Conservation (phyloP, 345 rosid genomes). For the Passiflora organensis region DNA sequence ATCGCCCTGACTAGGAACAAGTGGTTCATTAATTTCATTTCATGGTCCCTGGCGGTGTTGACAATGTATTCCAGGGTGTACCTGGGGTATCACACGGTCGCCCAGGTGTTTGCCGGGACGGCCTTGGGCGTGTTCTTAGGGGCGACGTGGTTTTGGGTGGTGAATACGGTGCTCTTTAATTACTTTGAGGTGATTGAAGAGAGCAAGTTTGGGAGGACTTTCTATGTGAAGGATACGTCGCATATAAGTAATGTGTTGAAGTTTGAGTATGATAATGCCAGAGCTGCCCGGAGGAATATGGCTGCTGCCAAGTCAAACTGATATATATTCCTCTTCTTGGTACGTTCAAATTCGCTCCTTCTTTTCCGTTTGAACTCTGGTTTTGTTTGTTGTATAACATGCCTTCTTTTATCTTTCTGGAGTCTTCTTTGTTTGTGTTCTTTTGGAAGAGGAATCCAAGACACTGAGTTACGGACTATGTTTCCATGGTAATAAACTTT, state of each 20-base stretch:
- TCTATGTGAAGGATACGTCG: constrained; percentile 88
- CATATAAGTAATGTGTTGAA: constrained; percentile 77
- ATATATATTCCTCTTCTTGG: constrained; percentile 11
- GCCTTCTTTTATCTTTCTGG: too few relatives aligned
- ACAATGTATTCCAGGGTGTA: constrained; percentile 94
- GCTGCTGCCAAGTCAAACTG: constrained; percentile 42
- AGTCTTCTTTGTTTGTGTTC: background rate
- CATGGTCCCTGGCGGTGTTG: constrained; percentile 64
- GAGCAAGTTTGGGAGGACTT: constrained; percentile 62
- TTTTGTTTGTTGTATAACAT: too few relatives aligned
- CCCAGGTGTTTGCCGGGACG: constrained; percentile 88
- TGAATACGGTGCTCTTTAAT: constrained; percentile 41
- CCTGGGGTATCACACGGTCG: constrained; percentile 79
- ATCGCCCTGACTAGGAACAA: constrained; percentile 52
- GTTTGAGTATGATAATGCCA: constrained; percentile 92
- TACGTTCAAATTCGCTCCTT: background rate
- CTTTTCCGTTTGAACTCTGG: background rate
- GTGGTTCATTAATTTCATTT: constrained; percentile 35
- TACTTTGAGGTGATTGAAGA: constrained; percentile 76
- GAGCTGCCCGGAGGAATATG: constrained; percentile 58
- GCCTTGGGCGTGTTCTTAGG: constrained; percentile 58
- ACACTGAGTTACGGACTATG: too few relatives aligned
- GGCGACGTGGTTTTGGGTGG: constrained; percentile 73
- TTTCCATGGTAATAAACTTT: too few relatives aligned
- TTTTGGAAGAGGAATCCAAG: too few relatives aligned